Evolutionary conservation across 164 flowering plant species (phyloP), one percentile per base, ranked within the genome.

Genomic region (Sextonia rubra): DNA sequence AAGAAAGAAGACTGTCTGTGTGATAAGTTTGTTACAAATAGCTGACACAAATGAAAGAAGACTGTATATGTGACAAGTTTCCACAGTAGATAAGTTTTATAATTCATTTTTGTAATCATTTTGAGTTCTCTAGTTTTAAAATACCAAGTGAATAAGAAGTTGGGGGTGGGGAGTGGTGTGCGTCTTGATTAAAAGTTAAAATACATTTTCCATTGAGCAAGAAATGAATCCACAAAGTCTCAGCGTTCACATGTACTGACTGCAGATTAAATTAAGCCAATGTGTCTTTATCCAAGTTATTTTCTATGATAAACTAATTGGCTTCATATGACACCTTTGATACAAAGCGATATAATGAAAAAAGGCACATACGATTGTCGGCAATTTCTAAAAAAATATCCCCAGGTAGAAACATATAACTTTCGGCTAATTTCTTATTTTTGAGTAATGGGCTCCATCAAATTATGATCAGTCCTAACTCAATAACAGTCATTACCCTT

Each of bases 231-330:
- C 20, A 15, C 14, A 37, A 32, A 44, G 69, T 66, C 52, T 22
- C 15, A 27, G 49, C 22, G 69, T 66, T 66, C 69, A 66, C 69
- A 66, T 44, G 14, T 44, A 32, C 49, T 66, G 69, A 66, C 69
- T 66, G n/a, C 1, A 37, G 26, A 37, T 32, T 66, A 61, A 22
- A 61, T 25, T 22, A 61, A 61, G 22, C 27, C 25, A 12, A 23
- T 61, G 15, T 12, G 64, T 61, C 64, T 23, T 61, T 61, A 61
- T 25, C 64, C 17, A 22, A 61, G 14, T 61, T 12, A 25, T 61
- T 22, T 22, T 61, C n/a, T 14, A 52, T 52, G 1, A 17, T 15
- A 12, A 12, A 52, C 17, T 5, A 52, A 15, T 52, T 15, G 58
- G 20, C n/a, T 52, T 52, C 20, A 15, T 15, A 52, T 15, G 58